Conservation (phyloP, 78 protist genomes). For the Dictyostelium brefeldianum region DNA sequence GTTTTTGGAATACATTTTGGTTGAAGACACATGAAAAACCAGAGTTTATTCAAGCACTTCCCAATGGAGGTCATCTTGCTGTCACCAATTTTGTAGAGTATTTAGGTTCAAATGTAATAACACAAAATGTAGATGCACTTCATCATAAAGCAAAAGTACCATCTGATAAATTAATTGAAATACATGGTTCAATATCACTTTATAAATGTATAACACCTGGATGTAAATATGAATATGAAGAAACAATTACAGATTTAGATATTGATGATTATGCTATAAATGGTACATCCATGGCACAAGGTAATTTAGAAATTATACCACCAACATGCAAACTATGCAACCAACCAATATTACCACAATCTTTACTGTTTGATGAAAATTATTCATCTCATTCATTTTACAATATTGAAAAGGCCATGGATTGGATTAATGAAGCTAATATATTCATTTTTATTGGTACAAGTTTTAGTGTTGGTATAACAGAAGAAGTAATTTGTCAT, state of each 20-base stretch:
- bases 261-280: slow-evolving; percentile 47
- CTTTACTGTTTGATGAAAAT: slow-evolving; percentile 73
- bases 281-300: slow-evolving; percentile 54
- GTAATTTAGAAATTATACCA: slow-evolving; percentile 55
- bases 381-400: slow-evolving; percentile 63
- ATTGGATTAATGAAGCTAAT: slow-evolving; percentile 65
- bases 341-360: slow-evolving; percentile 68
- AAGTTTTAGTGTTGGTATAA: slow-evolving; percentile 73
- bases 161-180: slow-evolving; percentile 31
- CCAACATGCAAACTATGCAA: slow-evolving; percentile 67
- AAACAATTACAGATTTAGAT: slow-evolving; percentile 38
- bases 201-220: slow-evolving; percentile 72
- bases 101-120: slow-evolving; percentile 43
- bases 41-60: slow-evolving; percentile 71
- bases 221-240: slow-evolving; percentile 32
- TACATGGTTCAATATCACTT: slow-evolving; percentile 76
- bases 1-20: slow-evolving; percentile 46
- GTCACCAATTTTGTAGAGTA: slow-evolving; percentile 27
- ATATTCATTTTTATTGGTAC: slow-evolving; percentile 32
- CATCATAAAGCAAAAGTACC: slow-evolving; percentile 58
- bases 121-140: slow-evolving; percentile 78
- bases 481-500: slow-evolving; percentile 44
- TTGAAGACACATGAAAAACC: slow-evolving; percentile 73
- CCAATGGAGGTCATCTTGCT: slow-evolving; percentile 78
- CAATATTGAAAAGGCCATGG: slow-evolving; percentile 50